Conservation (phyloP, 345 rosid species). For the Rhodamnia rubescens region DNA sequence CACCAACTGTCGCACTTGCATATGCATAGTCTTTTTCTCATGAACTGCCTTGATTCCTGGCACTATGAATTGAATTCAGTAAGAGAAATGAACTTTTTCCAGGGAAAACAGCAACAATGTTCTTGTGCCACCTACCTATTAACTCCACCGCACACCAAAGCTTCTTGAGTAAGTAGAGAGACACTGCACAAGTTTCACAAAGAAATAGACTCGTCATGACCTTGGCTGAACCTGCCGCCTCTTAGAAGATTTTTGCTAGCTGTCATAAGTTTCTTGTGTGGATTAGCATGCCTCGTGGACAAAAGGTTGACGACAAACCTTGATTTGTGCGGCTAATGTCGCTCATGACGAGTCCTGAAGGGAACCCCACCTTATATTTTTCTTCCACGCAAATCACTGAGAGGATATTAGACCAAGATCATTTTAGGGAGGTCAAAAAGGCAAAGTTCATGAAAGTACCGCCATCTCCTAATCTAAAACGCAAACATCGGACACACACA, state of each 20-base stretch:
- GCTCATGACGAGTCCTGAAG: not conserved
- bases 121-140: not conserved
- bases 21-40: constrained; percentile 7
- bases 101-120: not conserved
- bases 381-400: not conserved
- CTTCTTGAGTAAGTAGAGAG: not conserved
- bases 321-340: not conserved
- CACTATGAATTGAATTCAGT: constrained; percentile 5
- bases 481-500: not conserved
- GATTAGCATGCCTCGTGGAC: not conserved
- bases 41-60: constrained; percentile 13
- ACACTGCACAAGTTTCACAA: not conserved
- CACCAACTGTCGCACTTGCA: constrained; percentile 21
- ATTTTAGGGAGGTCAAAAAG: not conserved
- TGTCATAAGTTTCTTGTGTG: not conserved
- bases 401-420: not conserved
- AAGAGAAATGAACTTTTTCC: not conserved
- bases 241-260: not conserved
- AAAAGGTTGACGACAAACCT: not conserved
- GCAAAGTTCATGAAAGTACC: not conserved
- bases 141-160: not conserved
- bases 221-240: not conserved
- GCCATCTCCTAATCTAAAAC: not conserved
- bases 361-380: not conserved
- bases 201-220: not conserved